Base-by-base conservation (phyloP, 352 stramenopile species). In the Phytopythium boreale region DNA sequence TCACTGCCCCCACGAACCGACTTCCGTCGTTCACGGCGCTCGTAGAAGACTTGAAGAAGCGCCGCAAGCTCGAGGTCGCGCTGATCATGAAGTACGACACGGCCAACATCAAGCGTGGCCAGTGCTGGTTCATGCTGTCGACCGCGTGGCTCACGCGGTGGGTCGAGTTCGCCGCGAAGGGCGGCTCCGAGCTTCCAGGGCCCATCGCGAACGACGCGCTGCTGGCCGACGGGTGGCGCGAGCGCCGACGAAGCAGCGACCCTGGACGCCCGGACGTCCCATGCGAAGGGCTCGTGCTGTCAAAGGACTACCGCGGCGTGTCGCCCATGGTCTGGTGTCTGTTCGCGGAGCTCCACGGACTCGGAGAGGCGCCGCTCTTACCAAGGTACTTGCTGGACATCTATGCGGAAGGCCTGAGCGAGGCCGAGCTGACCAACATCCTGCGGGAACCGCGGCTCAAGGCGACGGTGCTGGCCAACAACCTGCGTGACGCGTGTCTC, bases 311-410 rank as follows among this genome's bases (percentile, higher is more conserved):
- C 47, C 81, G 85, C 3, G 78, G 77, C 46, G 83, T 94, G 43
- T 75, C 79, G 31, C 82, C 85, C 10, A 88, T 94, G 71, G 83
- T 94, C 17, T 94, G 83, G 83, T 80, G 78, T 37, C 59, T 94
- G 4, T 76, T 92, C 24, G 74, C 64, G 12, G 83, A 88, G 66
- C 63, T 91, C 11, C 78, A 94, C 60, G 81, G 83, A 19, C 60
- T 71, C 1, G 79, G 77, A 43, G 77, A 88, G 31, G 74, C 80
- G 8, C 85, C 85, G 12, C 37, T 72, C 19, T 59, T 86, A 6
- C 66, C 69, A 12, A 64, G 77, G 36, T 88, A 83, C 52, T 19
- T 75, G 1, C 72, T 88, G 55, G 82, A 89, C 46, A 73, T 82
- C 8, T 64, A 86, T 5, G 71, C 78, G 3, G 77, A 82, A 46